Base-by-base conservation (phyloP, 176 grass and related monocot species). In the Bromus sterilis region DNA sequence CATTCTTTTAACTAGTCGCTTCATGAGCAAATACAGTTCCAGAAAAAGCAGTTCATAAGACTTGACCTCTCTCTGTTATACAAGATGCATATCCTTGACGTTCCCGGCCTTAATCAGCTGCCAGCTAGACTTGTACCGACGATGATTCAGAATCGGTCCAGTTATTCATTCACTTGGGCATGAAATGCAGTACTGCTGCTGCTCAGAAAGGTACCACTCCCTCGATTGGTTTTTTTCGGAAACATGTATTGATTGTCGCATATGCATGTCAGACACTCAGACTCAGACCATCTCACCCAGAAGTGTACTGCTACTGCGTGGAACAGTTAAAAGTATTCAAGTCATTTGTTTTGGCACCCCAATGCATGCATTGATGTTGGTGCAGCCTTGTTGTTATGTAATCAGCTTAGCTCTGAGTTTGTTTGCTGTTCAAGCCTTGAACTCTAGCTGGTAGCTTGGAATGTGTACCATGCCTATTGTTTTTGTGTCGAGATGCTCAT, bases 401-500 rank as follows among this genome's bases (percentile, higher is more conserved):
- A 36, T 66, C 56, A 77, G 26, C 66, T 78, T 35, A 23, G 37
- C 67, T 44, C 59, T 75, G 76, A 58, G 44, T 58, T 76, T 33
- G 42, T 74, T 81, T 85, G 53, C 61, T 85, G 82, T 81, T 63
- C 53, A 85, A 85, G 70, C 14, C 40, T 74, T 69, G 43, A 80
- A 66, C 44, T 86, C 74, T 83, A 78, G 82, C 51, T 51, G 24
- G 23, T 42, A 71, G 39, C 39, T 44, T 71, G 67, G 7, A 39
- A 44, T 4, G 67, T 18, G 65, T 82, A 71, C 33, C 14, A 37
- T 63, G 41, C 28, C 46, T 57, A 82, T 78, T 78, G 73, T 82
- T 86, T 86, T 86, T 89, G 56, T 66, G 30, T 82, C 36, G 44
- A 86, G 74, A 86, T 89, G 78, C 87, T 86, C 48, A 44, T 53